Percentiles rank a stretch among this genome's conserved stretches.
Conservation (phyloP, 768 basidiomycete genomes). For the Asterophora lycoperdoides region DNA sequence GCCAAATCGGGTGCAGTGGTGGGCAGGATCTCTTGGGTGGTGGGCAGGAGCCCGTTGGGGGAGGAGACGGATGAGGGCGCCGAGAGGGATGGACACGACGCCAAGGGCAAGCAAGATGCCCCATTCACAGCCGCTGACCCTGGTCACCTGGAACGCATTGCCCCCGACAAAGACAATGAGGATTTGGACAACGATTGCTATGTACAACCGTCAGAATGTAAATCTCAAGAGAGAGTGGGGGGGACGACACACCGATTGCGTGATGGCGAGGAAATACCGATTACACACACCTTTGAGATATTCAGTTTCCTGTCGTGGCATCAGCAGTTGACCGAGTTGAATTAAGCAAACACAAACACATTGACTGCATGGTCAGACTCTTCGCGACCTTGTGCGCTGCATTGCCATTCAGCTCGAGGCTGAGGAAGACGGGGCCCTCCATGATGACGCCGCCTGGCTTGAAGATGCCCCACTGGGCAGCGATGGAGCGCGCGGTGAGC, state of each 20-base stretch:
- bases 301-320: slow-evolving; percentile 83
- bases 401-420: slow-evolving; percentile 36
- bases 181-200: slow-evolving; percentile 85
- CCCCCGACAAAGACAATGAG: slow-evolving; percentile 90
- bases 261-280: slow-evolving; percentile 81
- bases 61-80: slow-evolving; percentile 70
- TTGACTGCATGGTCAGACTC: slow-evolving; percentile 76
- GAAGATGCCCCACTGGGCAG: slow-evolving; percentile 93
- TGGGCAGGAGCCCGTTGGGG: slow-evolving; percentile 83
- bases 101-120: slow-evolving; percentile 89
- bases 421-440: slow-evolving; percentile 94
- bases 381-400: slow-evolving; percentile 30
- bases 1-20: slow-evolving; percentile 53
- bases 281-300: slow-evolving; percentile 86
- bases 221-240: slow-evolving; percentile 19
- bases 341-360: slow-evolving; percentile 96
- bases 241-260: slow-evolving; percentile 72
- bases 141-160: slow-evolving; percentile 85
- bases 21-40: slow-evolving; percentile 67
- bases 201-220: background rate
- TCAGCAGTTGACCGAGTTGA: slow-evolving; percentile 91
- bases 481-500: slow-evolving; percentile 93
- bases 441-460: slow-evolving; percentile 92
- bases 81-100: slow-evolving; percentile 82
- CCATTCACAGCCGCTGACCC: slow-evolving; percentile 83